Evolutionary conservation across 768 basidiomycete genomes (phyloP).

Genomic region (Amanita rubescens): DNA sequence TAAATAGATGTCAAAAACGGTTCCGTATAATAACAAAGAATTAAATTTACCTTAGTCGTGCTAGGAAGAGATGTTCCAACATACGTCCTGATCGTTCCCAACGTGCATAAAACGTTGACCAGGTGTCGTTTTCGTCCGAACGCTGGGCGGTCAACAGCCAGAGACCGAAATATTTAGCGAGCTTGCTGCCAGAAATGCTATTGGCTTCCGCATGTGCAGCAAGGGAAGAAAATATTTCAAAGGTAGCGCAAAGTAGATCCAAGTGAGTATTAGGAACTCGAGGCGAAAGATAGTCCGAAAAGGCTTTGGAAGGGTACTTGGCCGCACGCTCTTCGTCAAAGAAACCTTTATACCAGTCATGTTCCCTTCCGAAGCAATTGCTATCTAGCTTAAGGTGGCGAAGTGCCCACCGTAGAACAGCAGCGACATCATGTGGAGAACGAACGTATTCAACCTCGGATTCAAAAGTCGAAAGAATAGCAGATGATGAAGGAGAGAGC

Average conservation of each 20-base stretch:
- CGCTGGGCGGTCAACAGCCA: slow-evolving; percentile 57
- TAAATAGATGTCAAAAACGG: slow-evolving; percentile 6
- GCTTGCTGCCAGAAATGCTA: slow-evolving; percentile 70
- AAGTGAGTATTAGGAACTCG: slow-evolving; percentile 49
- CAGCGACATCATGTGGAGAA: slow-evolving; percentile 71
- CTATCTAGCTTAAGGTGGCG: slow-evolving; percentile 64
- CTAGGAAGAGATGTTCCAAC: slow-evolving; percentile 71
- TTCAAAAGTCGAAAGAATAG: slow-evolving; percentile 47
- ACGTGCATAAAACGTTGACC: slow-evolving; percentile 57
- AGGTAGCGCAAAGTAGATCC: slow-evolving; percentile 47
- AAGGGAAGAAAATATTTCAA: slow-evolving; percentile 61
- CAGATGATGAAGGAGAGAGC: slow-evolving; percentile 42
- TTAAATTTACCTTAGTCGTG: slow-evolving; percentile 54
- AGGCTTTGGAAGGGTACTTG: slow-evolving; percentile 57
- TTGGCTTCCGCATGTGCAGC: slow-evolving; percentile 68
- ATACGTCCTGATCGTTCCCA: slow-evolving; percentile 73
- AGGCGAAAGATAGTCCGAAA: slow-evolving; percentile 55
- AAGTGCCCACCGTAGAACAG: slow-evolving; percentile 75
- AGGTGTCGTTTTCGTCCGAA: slow-evolving; percentile 46
- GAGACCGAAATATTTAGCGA: slow-evolving; percentile 64
- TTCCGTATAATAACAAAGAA: not conserved
- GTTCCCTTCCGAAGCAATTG: slow-evolving; percentile 51
- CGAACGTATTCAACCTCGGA: slow-evolving; percentile 57
- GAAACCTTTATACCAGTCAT: slow-evolving; percentile 65
- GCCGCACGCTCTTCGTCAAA: slow-evolving; percentile 48